Percentiles rank a stretch among this genome's conserved stretches.
Evolutionary conservation across 352 stramenopile species (phyloP).

Genomic region (Phytophthora pistaciae): DNA sequence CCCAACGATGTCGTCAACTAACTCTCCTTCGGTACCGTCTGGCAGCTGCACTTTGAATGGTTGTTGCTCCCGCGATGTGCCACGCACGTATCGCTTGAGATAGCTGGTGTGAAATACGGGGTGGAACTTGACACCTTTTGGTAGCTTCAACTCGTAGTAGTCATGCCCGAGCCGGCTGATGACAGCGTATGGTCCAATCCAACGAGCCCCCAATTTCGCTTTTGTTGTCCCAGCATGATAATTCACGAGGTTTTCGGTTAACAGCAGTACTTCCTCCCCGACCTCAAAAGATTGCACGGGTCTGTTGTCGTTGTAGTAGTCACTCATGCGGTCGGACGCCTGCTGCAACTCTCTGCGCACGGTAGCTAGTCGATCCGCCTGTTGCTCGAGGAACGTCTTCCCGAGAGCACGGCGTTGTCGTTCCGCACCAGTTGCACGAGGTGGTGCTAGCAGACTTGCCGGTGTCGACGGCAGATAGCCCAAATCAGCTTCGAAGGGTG

Average conservation of each 20-base stretch:
- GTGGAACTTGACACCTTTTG: neutral
- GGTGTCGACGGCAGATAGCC: conserved; percentile 15
- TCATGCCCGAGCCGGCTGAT: neutral
- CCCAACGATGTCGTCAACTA: too few relatives aligned
- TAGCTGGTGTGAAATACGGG: too few relatives aligned
- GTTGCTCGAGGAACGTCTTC: conserved; percentile 16
- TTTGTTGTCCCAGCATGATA: conserved; percentile 20
- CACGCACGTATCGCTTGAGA: too few relatives aligned
- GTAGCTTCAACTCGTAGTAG: conserved; percentile 9
- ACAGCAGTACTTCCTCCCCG: conserved; percentile 16
- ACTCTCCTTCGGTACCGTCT: too few relatives aligned
- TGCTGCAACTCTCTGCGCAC: conserved; percentile 6
- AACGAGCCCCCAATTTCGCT: conserved; percentile 11
- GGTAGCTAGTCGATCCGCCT: conserved; percentile 1
- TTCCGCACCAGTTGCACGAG: neutral
- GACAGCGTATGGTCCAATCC: conserved; percentile 8
- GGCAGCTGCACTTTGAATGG: too few relatives aligned
- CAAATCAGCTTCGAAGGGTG: conserved; percentile 26
- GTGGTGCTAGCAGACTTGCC: neutral
- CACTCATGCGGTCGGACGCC: conserved; percentile 11
- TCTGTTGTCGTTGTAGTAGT: conserved; percentile 22
- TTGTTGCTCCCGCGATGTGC: too few relatives aligned
- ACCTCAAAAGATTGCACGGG: conserved; percentile 13
- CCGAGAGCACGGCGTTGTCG: neutral
- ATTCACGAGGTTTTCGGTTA: conserved; percentile 9